Evolutionary conservation across 1,139 yeast species (phyloP).

Genomic region (Saccharomycopsis hybrid): DNA sequence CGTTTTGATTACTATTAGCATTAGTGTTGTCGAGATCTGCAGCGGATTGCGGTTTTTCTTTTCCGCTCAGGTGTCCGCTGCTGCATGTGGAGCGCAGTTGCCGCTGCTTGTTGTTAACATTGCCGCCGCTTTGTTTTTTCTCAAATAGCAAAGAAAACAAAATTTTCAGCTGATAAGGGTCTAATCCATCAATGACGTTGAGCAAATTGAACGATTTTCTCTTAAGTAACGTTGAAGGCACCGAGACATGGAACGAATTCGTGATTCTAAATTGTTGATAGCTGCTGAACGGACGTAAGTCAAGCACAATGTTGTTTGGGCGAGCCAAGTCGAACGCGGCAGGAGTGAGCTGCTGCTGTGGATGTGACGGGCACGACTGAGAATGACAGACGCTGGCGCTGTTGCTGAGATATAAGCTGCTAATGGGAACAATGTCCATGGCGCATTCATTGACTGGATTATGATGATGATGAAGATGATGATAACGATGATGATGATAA

Average conservation of each 20-base stretch:
- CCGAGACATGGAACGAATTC: not conserved
- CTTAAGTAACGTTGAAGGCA: not conserved
- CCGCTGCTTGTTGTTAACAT: too few relatives aligned
- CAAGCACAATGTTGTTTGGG: not conserved
- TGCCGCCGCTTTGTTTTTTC: not conserved
- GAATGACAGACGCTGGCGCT: too few relatives aligned
- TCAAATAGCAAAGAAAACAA: not conserved
- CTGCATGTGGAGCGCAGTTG: not conserved
- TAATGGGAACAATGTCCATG: too few relatives aligned
- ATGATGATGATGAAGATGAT: too few relatives aligned
- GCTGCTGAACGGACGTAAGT: not conserved
- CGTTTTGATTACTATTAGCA: not conserved
- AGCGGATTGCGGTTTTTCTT: not conserved
- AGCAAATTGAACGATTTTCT: not conserved
- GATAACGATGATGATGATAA: too few relatives aligned
- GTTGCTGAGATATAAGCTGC: too few relatives aligned
- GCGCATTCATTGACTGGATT: too few relatives aligned
- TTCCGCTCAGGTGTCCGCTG: not conserved
- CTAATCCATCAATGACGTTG: not conserved
- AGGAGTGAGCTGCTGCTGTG: too few relatives aligned
- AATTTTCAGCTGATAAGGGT: not conserved
- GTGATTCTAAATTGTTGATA: not conserved
- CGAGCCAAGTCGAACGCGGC: not conserved
- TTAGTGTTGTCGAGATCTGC: not conserved
- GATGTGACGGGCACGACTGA: too few relatives aligned